A percentile compares a stretch with the other conserved stretches of the same genome.
These are phyloP conservation scores for Papiliotrema flavescens DNA, from an alignment of 1,284 basidiomycete species.

Conservation along the genomic window DNA sequence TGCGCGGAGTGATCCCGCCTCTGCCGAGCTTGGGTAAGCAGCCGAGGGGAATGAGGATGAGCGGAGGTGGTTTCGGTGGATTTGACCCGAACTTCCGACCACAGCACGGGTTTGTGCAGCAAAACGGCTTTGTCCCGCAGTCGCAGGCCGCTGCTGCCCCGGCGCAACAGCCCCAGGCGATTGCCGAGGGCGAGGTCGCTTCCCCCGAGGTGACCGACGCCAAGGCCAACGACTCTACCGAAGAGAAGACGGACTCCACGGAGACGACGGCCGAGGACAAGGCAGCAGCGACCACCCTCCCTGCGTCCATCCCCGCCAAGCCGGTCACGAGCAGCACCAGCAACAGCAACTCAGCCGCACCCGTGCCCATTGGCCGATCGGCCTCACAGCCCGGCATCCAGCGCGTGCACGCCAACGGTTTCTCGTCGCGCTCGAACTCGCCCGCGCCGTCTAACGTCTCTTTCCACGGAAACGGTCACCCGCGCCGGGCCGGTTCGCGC, in stretches of 20 bases:
- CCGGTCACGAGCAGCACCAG: slow-evolving; percentile 11
- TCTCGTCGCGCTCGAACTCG: slow-evolving; percentile 40
- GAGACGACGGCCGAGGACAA: neutral
- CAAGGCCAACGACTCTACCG: slow-evolving; percentile 6
- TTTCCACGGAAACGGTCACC: slow-evolving; percentile 33
- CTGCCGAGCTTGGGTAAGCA: slow-evolving; percentile 28
- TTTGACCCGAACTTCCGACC: slow-evolving; percentile 30
- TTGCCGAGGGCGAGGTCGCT: slow-evolving; percentile 1
- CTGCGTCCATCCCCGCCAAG: slow-evolving; percentile 29
- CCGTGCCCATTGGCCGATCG: slow-evolving; percentile 32
- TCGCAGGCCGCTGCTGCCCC: neutral
- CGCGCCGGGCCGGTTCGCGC: slow-evolving; percentile 16
- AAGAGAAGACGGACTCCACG: slow-evolving; percentile 4
- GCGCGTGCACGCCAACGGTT: slow-evolving; percentile 34
- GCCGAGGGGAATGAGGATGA: slow-evolving; percentile 26
- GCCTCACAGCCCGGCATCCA: slow-evolving; percentile 42
- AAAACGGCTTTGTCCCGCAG: neutral
- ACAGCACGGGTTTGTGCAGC: slow-evolving; percentile 14
- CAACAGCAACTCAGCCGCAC: slow-evolving; percentile 14
- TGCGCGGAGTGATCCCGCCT: slow-evolving; percentile 42
- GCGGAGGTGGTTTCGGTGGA: slow-evolving; percentile 11
- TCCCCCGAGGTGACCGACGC: slow-evolving; percentile 10
- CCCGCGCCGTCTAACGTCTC: slow-evolving; percentile 38
- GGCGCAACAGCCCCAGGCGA: neutral
- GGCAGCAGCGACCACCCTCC: slow-evolving; percentile 1